Evolutionary conservation across 2,329 filamentous ascomycete genomes (phyloP).

Genomic region (Penicillium brevicompactum): DNA sequence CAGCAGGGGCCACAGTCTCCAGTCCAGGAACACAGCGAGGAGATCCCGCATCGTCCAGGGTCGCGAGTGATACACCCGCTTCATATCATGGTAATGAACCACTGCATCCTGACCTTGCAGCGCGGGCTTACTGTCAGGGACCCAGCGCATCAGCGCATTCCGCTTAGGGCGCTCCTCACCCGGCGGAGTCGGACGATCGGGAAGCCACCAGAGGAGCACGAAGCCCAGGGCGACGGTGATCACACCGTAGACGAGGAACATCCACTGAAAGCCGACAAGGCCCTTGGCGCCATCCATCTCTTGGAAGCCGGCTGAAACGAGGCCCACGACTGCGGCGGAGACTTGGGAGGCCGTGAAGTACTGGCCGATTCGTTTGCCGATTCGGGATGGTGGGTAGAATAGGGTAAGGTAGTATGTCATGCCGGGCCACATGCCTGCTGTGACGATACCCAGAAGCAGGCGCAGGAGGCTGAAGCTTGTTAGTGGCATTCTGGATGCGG

Average conservation of each 20-base stretch:
- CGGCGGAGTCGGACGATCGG: slow-evolving; percentile 76
- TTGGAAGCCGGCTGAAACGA: slow-evolving; percentile 90
- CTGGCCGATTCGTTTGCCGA: slow-evolving; percentile 82
- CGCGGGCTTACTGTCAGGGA: slow-evolving; percentile 71
- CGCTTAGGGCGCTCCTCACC: slow-evolving; percentile 37
- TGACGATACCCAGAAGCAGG: slow-evolving; percentile 81
- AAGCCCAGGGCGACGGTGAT: slow-evolving; percentile 73
- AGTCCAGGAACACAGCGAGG: slow-evolving; percentile 72
- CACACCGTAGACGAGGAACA: slow-evolving; percentile 87
- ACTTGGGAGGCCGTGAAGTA: slow-evolving; percentile 90
- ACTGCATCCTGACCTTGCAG: slow-evolving; percentile 75
- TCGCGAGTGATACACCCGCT: slow-evolving; percentile 74
- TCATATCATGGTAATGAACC: slow-evolving; percentile 81
- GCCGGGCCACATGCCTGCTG: slow-evolving; percentile 92
- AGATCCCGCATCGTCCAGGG: slow-evolving; percentile 75
- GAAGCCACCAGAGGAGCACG: slow-evolving; percentile 82
- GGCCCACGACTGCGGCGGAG: slow-evolving; percentile 82
- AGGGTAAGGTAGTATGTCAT: slow-evolving; percentile 92
- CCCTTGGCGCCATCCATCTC: slow-evolving; percentile 80
- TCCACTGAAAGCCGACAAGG: slow-evolving; percentile 67
- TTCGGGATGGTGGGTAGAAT: slow-evolving; percentile 86
- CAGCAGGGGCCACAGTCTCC: slow-evolving; percentile 82
- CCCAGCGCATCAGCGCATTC: slow-evolving; percentile 57
- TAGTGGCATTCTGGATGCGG: background rate
- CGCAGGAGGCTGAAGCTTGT: slow-evolving; percentile 61